Base-by-base conservation (phyloP, 495 filamentous ascomycete species). In the Penicillium desertorum region DNA sequence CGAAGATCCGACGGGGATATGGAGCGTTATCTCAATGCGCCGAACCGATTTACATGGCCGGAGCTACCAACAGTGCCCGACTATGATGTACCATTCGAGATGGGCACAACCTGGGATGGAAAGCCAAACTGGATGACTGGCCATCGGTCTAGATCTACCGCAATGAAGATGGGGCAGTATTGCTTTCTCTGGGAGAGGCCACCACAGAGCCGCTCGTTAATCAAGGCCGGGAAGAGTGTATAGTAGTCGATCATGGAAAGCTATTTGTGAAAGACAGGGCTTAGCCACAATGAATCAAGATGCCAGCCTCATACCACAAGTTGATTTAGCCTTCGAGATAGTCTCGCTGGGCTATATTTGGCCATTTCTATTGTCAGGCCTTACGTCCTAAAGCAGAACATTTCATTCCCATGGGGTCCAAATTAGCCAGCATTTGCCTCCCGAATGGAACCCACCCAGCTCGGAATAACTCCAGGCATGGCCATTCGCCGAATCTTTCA, bases 101-200 rank as follows among this genome's bases (percentile, higher is more conserved):
- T 59, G 34, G 62, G 59, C 32, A 61, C 53, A 37, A 57, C 36
- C 25, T 27, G 6, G 27, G 53, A 61, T 62, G 64, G 62, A 51
- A 20, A 67, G 50, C 23, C 59, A 39, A 42, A 19, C 20, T 62
- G 45, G 59, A 43, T 3, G 25, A 63, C 64, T n/a, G 59, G 61
- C 22, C 53, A 36, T n/a, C 59, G 57, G 16, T 60, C 20, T 49
- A 56, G 57, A 57, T 45, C 30, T 27, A 61, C 46, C 6, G 65
- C 65, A 27, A 57, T 64, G 12, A 48, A 65, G 55, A 54, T 57
- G 7, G 61, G 63, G 39, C 58, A 68, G 49, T 68, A 61, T 63
- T 61, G 55, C 29, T 68, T 62, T 45, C 53, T 44, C 29, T 70
- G 65, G 61, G 51, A 66, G 53, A 59, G 67, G 32, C 61, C 56